Conservation (phyloP, 2,329 filamentous ascomycete genomes). For the Periconia sp. region DNA sequence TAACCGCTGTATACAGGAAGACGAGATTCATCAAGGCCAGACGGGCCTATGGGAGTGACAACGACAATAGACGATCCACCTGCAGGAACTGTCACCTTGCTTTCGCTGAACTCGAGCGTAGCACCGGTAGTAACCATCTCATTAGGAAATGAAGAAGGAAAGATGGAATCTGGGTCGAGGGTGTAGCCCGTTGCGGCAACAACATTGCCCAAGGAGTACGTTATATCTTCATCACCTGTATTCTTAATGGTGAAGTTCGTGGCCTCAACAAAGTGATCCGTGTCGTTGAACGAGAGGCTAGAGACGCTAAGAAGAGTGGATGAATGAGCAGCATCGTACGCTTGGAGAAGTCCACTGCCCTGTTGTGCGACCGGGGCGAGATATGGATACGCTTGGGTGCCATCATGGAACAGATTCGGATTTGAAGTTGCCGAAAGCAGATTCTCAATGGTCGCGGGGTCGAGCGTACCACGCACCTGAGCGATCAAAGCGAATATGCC, state of each 20-base stretch:
- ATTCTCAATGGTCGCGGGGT: slow-evolving; percentile 7
- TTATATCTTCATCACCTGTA: slow-evolving; percentile 8
- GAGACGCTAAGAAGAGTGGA: slow-evolving; percentile 8
- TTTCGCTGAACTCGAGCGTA: slow-evolving; percentile 21
- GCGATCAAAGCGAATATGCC: slow-evolving; percentile 17
- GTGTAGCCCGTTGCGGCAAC: slow-evolving; percentile 13
- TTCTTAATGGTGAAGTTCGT: slow-evolving; percentile 24
- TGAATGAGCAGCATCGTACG: slow-evolving; percentile 17
- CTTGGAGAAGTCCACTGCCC: slow-evolving; percentile 18
- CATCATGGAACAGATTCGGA: slow-evolving; percentile 13
- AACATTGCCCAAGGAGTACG: slow-evolving; percentile 9
- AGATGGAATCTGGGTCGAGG: slow-evolving; percentile 14
- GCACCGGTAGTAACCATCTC: slow-evolving; percentile 11
- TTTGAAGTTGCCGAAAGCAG: slow-evolving; percentile 17
- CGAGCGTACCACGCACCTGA: slow-evolving; percentile 12
- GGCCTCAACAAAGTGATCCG: slow-evolving; percentile 20
- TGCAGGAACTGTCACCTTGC: slow-evolving; percentile 23
- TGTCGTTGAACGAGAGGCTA: slow-evolving; percentile 21
- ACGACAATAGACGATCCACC: slow-evolving; percentile 14
- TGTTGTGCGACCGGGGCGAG: slow-evolving; percentile 20
- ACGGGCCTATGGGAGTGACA: slow-evolving; percentile 18
- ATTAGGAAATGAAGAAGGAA: slow-evolving; percentile 15
- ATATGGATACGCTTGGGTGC: slow-evolving; percentile 4
- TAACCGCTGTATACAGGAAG: slow-evolving; percentile 19
- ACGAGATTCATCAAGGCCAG: slow-evolving; percentile 14